Base-by-base conservation (phyloP, 129 eudicot species). In the Cynara cardunculus region DNA sequence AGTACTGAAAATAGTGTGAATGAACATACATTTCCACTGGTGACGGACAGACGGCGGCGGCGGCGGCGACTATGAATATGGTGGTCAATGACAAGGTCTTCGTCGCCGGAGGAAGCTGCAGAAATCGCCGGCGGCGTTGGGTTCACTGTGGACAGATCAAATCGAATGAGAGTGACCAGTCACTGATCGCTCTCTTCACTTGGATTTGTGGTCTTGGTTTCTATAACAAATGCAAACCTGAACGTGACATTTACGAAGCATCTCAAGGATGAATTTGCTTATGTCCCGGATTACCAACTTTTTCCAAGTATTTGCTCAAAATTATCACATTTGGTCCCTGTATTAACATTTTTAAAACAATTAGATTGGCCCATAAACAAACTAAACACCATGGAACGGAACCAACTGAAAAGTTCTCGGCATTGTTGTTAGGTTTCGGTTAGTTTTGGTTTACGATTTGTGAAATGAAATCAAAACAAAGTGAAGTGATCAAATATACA, bases 121-220 rank as follows among this genome's bases (percentile, higher is more conserved):
- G 78, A 28, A 71, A 79, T 25, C 77, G 66, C 41, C 64, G 74
- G 70, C 75, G 56, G 34, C 56, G 80, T 22, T 61, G 11, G 22
- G 37, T 61, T 61, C 13, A 56, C n/a, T 19, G 78, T 67, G 14
- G 75, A 67, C 9, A 25, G 75, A 66, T 81, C 69, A 44, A 74
- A 81, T 81, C 30, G 59, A 81, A 65, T 24, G 66, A 32, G 72
- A 80, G 77, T 80, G 72, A 71, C 18, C 18, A 56, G 49, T 25
- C 27, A 74, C 21, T 66, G 75, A 73, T 64, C 35, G 31, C 24
- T 13, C 2, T 59, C 22, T 22, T 81, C 41, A 81, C 12, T 64
- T 62, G 79, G 30, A 11, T 19, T 80, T 59, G 59, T 72, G 78
- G 78, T 61, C 73, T 80, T 34, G 72, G 5, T 72, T 71, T 72